Conservation (phyloP, 345 rosid genomes). For the Bretschneidera sinensis region DNA sequence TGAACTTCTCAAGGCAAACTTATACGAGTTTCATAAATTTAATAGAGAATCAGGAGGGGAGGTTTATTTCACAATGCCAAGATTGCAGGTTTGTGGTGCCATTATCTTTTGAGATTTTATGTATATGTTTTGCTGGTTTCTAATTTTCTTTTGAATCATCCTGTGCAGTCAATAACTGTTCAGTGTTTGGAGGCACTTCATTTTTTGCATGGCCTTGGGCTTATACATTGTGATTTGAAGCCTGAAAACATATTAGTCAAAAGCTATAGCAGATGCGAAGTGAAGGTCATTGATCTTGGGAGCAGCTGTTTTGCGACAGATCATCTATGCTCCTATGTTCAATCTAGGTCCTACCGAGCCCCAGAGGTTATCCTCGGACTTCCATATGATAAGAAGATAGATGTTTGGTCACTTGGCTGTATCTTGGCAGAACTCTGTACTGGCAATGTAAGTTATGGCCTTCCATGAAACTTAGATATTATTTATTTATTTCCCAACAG, state of each 20-base stretch:
- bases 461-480: neutral
- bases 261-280: constrained; percentile 98
- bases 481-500: neutral
- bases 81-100: constrained; percentile 76
- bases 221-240: constrained; percentile 94
- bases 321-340: constrained; percentile 96
- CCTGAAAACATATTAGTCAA: constrained; percentile 95
- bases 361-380: constrained; percentile 96
- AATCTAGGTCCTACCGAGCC: constrained; percentile 96
- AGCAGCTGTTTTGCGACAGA: constrained; percentile 99
- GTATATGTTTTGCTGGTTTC: constrained; percentile 11
- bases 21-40: constrained; percentile 95
- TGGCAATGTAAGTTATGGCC: constrained; percentile 77
- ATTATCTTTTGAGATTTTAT: constrained; percentile 15
- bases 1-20: constrained; percentile 97
- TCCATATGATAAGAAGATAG: constrained; percentile 95
- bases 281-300: constrained; percentile 99
- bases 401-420: constrained; percentile 99
- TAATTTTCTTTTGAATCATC: constrained; percentile 24
- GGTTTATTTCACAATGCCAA: constrained; percentile 98
- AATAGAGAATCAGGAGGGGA: constrained; percentile 98
- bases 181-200: constrained; percentile 97
- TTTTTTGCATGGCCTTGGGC: constrained; percentile 92
- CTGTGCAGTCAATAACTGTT: constrained; percentile 86
- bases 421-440: constrained; percentile 97